phyloP scores from a whole-genome alignment of 352 stramenopile species.

The Globisporangium alternatum region DNA sequence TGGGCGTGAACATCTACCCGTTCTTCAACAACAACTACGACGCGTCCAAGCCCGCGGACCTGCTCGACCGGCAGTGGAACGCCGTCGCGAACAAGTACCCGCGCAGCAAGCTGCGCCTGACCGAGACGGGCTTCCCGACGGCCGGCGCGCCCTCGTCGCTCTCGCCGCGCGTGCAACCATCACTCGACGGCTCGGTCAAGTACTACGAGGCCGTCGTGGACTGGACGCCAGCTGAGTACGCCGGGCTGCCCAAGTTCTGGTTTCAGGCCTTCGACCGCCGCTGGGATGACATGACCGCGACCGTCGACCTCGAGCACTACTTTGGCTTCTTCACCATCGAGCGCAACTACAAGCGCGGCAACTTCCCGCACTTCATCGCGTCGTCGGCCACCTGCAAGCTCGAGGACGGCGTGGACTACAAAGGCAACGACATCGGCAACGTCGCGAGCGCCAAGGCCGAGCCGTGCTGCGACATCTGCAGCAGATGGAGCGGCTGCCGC shows the following conservation, averaged over 20 bases:
- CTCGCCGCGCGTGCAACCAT: slow-evolving; percentile 22
- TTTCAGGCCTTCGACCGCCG: slow-evolving; percentile 37
- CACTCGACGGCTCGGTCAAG: slow-evolving; percentile 16
- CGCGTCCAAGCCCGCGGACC: slow-evolving; percentile 2
- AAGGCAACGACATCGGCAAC: slow-evolving; percentile 24
- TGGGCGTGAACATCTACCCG: slow-evolving; percentile 41
- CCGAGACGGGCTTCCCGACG: slow-evolving; percentile 21
- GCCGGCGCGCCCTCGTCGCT: slow-evolving; percentile 7
- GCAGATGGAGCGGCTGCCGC: slow-evolving; percentile 26
- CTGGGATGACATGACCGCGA: slow-evolving; percentile 16
- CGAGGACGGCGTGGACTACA: slow-evolving; percentile 23
- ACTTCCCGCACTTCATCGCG: slow-evolving; percentile 16
- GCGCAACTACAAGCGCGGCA: slow-evolving; percentile 18
- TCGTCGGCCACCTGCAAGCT: slow-evolving; percentile 21
- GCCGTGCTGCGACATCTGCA: slow-evolving; percentile 30
- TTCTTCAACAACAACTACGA: slow-evolving; percentile 29
- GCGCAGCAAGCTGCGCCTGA: slow-evolving; percentile 23
- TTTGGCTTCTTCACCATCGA: slow-evolving; percentile 32
- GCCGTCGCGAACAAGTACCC: slow-evolving; percentile 22
- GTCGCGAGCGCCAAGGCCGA: slow-evolving; percentile 11
- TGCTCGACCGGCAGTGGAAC: slow-evolving; percentile 24
- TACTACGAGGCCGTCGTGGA: slow-evolving; percentile 30
- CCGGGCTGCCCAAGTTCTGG: slow-evolving; percentile 31
- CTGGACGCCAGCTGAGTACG: slow-evolving; percentile 21
- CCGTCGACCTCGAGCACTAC: slow-evolving; percentile 23